Percentiles rank a stretch among this genome's conserved stretches.
phyloP scores from a whole-genome alignment of 2,329 filamentous ascomycete species.

The Arthrobotrys conoides region DNA sequence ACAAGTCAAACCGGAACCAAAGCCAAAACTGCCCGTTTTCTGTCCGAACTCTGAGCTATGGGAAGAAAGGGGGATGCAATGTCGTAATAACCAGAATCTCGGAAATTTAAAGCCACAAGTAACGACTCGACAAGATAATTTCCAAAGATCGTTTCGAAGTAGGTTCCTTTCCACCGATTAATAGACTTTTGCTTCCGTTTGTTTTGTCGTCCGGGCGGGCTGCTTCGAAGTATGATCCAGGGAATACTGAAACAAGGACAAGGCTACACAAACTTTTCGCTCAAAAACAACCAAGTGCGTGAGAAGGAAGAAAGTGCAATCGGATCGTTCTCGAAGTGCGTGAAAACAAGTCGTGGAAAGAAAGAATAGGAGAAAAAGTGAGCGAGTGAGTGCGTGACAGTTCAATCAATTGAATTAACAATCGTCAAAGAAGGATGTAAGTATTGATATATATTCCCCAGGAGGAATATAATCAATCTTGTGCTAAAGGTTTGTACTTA shows the following conservation, averaged over 20 bases:
- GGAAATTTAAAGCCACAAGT: slow-evolving; percentile 19
- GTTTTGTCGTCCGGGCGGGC: slow-evolving; percentile 32
- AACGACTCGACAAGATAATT: slow-evolving; percentile 24
- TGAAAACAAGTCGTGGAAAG: slow-evolving; percentile 44
- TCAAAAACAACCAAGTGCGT: slow-evolving; percentile 50
- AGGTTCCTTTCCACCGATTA: slow-evolving; percentile 19
- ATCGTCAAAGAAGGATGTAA: slow-evolving; percentile 15
- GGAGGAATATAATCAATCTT: not conserved
- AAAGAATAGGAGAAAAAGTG: not conserved
- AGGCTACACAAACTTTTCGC: slow-evolving; percentile 60
- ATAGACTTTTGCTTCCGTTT: slow-evolving; percentile 27
- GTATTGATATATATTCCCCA: not conserved
- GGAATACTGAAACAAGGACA: slow-evolving; percentile 55
- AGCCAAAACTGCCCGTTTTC: slow-evolving; percentile 54
- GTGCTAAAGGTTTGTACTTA: slow-evolving; percentile 8
- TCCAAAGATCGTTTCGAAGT: slow-evolving; percentile 32
- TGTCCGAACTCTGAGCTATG: slow-evolving; percentile 39
- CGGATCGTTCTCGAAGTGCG: slow-evolving; percentile 40
- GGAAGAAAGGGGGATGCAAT: slow-evolving; percentile 18
- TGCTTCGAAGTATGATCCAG: slow-evolving; percentile 30
- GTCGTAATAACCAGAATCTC: slow-evolving; percentile 45
- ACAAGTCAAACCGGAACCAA: slow-evolving; percentile 50
- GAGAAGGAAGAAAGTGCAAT: slow-evolving; percentile 38
- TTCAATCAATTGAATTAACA: slow-evolving; percentile 36
- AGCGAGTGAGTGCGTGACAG: slow-evolving; percentile 28